Evolutionary conservation across 164 flowering plant species (phyloP).

Genomic region (Saururus chinensis): DNA sequence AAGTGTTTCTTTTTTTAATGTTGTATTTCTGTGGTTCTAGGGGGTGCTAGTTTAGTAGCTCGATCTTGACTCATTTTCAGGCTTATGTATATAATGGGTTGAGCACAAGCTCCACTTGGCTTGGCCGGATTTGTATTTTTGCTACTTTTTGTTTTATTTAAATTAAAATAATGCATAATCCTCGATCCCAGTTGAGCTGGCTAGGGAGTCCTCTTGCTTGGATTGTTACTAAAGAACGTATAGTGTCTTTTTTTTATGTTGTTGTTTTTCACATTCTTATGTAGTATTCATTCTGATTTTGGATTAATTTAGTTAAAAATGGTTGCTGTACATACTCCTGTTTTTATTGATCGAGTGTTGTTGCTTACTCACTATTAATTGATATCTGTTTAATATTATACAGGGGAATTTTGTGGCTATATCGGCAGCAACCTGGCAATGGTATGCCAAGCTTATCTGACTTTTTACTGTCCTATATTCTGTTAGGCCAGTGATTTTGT

Average conservation of each 20-base stretch:
- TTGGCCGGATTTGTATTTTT: no score
- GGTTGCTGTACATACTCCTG: no score
- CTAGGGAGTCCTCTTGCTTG: neutral
- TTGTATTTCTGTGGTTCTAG: no score
- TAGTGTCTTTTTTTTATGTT: no score
- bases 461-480: neutral
- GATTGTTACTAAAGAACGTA: neutral
- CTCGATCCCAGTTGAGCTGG: no score
- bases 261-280: neutral
- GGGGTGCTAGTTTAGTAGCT: no score
- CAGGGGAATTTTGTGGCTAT: slow-evolving; percentile 72
- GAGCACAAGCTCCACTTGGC: no score
- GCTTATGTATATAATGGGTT: no score
- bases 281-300: neutral
- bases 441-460: slow-evolving; percentile 30
- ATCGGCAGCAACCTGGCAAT: slow-evolving; percentile 64
- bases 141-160: no score
- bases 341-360: neutral
- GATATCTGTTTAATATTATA: neutral
- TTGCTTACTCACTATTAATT: neutral
- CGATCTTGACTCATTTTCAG: no score
- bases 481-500: neutral
- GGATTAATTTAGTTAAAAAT: neutral
- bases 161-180: no score
- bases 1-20: no score